Conservation (phyloP, 2,329 filamentous ascomycete species). For the Metarhizium humberi region DNA sequence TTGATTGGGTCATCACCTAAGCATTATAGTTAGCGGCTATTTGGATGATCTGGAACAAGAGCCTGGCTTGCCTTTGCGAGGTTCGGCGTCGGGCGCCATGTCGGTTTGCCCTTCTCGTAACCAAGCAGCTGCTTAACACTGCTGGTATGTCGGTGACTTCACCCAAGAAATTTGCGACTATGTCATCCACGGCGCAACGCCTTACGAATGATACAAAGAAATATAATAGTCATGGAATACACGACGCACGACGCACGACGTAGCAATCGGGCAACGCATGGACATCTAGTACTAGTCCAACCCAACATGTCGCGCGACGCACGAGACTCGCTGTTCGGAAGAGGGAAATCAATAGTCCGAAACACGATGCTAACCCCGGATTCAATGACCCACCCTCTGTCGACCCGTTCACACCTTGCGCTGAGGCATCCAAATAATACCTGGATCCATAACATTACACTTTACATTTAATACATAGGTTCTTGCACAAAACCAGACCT, state of each 20-base stretch:
- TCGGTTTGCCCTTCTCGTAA: not conserved
- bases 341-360: slow-evolving; percentile 6
- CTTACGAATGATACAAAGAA: not conserved
- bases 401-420: no score
- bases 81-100: slow-evolving; percentile 13
- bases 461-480: no score
- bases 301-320: not conserved
- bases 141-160: not conserved
- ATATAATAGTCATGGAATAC: not conserved
- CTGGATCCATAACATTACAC: no score
- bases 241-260: not conserved
- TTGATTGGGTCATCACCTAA: slow-evolving; percentile 40
- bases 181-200: not conserved
- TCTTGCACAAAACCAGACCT: no score
- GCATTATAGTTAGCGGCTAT: not conserved
- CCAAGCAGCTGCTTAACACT: not conserved
- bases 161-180: not conserved
- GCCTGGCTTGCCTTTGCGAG: slow-evolving; percentile 20
- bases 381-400: not conserved
- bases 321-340: not conserved
- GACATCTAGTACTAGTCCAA: not conserved
- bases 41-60: not conserved
- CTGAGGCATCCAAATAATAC: no score
- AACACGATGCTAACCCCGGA: slow-evolving; percentile 1
- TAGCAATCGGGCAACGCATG: not conserved